Conservation (phyloP, 1,284 basidiomycete species). For the Naganishia albida region DNA sequence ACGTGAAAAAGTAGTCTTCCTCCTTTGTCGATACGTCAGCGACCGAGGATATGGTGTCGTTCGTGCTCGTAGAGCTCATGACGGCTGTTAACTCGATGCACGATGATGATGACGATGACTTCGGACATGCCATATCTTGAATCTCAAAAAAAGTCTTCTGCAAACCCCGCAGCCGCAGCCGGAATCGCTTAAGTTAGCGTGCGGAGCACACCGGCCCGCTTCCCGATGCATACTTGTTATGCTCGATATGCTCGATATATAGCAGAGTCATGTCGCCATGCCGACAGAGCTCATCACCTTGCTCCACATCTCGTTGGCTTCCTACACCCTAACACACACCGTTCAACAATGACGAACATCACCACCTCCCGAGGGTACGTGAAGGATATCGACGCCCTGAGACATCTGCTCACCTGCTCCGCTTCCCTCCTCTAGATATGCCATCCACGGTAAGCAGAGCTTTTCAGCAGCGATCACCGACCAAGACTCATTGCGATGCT, state of each 20-base stretch:
- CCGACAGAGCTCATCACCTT: not conserved
- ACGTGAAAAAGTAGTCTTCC: slow-evolving; percentile 29
- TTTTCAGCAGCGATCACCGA: not conserved
- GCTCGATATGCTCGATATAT: no score
- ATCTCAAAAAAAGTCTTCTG: no score
- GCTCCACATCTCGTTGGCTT: not conserved
- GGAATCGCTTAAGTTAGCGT: no score
- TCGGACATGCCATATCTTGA: no score
- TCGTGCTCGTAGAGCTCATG: not conserved
- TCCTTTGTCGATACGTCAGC: slow-evolving; percentile 24
- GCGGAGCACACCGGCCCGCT: no score
- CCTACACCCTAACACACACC: not conserved
- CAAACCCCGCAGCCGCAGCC: not conserved
- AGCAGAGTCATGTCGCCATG: no score
- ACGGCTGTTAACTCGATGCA: not conserved
- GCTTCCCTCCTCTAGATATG: slow-evolving; percentile 19
- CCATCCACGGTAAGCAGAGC: slow-evolving; percentile 28
- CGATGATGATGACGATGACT: not conserved
- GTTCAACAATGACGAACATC: slow-evolving; percentile 23
- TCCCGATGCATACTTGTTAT: no score
- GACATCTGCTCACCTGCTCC: not conserved
- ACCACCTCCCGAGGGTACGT: slow-evolving; percentile 29
- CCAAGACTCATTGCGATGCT: not conserved
- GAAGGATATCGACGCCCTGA: not conserved
- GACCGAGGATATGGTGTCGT: slow-evolving; percentile 5